phyloP scores from a whole-genome alignment of 2,329 filamentous ascomycete species.

The Lachnellula hyalina region DNA sequence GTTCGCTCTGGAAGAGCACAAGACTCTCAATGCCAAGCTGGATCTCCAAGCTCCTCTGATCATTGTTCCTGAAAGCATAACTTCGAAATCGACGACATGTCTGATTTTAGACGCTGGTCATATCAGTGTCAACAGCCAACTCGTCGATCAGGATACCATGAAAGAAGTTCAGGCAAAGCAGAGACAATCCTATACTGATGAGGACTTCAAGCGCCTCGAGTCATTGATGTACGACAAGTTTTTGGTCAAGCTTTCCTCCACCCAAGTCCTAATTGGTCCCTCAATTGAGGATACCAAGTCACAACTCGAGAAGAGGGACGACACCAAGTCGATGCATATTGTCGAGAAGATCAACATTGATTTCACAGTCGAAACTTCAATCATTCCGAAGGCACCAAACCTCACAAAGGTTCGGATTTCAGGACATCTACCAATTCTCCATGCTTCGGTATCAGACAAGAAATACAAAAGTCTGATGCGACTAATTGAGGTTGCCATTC shows the following conservation, averaged over 20 bases:
- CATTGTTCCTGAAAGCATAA: constrained; percentile 92
- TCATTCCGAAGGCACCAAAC: constrained; percentile 91
- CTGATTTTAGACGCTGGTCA: constrained; percentile 95
- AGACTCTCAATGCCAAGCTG: constrained; percentile 92
- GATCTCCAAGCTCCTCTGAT: constrained; percentile 95
- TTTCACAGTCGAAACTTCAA: constrained; percentile 93
- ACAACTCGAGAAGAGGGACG: constrained; percentile 65
- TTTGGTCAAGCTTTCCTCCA: constrained; percentile 84
- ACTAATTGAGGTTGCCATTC: constrained; percentile 90
- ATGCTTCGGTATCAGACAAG: constrained; percentile 84
- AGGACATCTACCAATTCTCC: constrained; percentile 84
- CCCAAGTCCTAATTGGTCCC: constrained; percentile 90
- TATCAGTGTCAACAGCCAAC: constrained; percentile 85
- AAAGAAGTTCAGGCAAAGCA: constrained; percentile 89
- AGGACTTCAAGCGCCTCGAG: constrained; percentile 83
- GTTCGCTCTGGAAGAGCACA: constrained; percentile 95
- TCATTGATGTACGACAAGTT: constrained; percentile 98
- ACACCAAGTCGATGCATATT: constrained; percentile 72
- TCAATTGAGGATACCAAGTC: constrained; percentile 86
- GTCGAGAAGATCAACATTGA: constrained; percentile 97
- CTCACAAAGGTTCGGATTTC: constrained; percentile 88
- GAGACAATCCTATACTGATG: constrained; percentile 76
- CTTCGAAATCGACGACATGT: constrained; percentile 72
- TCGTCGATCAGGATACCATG: constrained; percentile 88
- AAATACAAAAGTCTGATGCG: constrained; percentile 98